Evolutionary conservation across 2,329 filamentous ascomycete genomes (phyloP), one percentile per base, ranked within the genome.

Genomic region (Incumbomyces lentus): DNA sequence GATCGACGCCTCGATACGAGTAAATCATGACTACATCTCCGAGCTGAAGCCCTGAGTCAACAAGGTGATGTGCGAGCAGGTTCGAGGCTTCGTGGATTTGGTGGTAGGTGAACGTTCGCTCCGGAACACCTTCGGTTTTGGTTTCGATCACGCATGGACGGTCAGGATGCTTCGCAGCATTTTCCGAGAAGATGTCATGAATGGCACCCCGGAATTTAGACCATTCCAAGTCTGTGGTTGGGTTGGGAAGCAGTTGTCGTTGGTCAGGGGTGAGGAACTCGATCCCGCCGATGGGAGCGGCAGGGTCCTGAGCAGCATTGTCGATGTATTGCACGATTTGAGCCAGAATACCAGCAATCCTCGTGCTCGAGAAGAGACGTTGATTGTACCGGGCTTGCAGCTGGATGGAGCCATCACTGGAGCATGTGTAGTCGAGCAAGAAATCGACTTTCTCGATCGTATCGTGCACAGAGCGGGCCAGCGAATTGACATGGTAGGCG

Each of bases 11-110:
- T 48, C 89, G 79, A 65, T 95, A 78, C 47, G 86, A 86, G 61
- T 81, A 95, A 52, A 92, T 85, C 86, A 95, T 94, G 58, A 95
- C 87, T 2, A 95, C 88, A 60, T 96, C 88, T 7, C 87, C 88
- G 55, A 79, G 72, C 49, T 80, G 73, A 52, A 87, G 73, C 48
- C 89, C 88, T 58, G 79, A 74, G 42, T 82, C 72, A 45, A 84
- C 76, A 16, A 95, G 73, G 60, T 94, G 78, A 65, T 94, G 81
- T 17, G 87, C 85, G 6, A 95, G 64, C 14, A 79, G 73, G 62
- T 93, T 93, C 26, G 86, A 84, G 0, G 83, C 82, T 68, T 95
- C 84, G 60, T 88, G 76, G 60, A 96, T 95, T 59, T 94, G 86
- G 54, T 72, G 72, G 64, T 95, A 96, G 18, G 81, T 90, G 65